Evolutionary conservation across 129 eudicot genomes (phyloP).

Genomic region (Pittosporum tobira): DNA sequence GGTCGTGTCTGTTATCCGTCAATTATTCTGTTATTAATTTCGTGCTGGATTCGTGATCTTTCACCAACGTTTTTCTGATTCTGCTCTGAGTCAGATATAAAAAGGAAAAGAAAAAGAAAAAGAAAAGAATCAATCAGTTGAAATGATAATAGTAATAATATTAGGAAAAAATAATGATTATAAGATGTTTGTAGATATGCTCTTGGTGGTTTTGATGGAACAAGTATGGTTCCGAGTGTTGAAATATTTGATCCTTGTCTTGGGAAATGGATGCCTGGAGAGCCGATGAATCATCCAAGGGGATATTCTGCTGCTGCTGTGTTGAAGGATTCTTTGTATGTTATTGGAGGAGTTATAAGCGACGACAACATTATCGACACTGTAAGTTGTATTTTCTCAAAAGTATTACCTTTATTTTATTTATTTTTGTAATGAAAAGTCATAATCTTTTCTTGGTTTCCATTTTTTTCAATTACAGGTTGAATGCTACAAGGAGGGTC

Average conservation of each 20-base stretch:
- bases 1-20: not conserved
- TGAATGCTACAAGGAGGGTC: slow-evolving; percentile 70
- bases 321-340: slow-evolving; percentile 39
- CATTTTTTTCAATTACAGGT: slow-evolving; percentile 29
- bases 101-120: not conserved
- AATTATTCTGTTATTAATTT: not conserved
- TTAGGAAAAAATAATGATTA: not conserved
- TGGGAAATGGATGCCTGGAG: slow-evolving; percentile 55
- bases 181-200: slow-evolving; percentile 38
- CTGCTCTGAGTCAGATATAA: too few relatives aligned
- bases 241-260: slow-evolving; percentile 76
- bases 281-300: slow-evolving; percentile 52
- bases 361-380: slow-evolving; percentile 31
- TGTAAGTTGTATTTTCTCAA: slow-evolving; percentile 25
- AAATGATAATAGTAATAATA: not conserved
- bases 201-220: slow-evolving; percentile 74
- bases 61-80: not conserved
- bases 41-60: not conserved
- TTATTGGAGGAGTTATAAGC: slow-evolving; percentile 52
- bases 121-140: not conserved
- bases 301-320: slow-evolving; percentile 61
- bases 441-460: too few relatives aligned
- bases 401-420: not conserved
- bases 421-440: not conserved
- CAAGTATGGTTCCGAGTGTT: slow-evolving; percentile 34